These are phyloP conservation scores for Aspergillus candidus DNA, from an alignment of 2,329 filamentous ascomycete species.

Conservation along the genomic window DNA sequence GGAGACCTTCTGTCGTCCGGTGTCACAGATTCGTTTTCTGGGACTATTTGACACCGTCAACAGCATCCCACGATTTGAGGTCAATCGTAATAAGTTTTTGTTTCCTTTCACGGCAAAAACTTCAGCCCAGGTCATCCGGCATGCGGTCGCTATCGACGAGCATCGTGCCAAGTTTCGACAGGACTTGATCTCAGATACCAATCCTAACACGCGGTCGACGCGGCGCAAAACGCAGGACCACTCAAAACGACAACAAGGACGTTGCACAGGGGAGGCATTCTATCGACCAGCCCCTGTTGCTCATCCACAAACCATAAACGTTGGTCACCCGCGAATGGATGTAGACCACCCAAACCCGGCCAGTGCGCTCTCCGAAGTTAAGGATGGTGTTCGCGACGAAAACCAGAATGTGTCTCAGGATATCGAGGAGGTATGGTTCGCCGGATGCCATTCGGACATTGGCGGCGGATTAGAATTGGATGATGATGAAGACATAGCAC, in stretches of 20 bases:
- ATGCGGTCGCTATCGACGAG: conserved; percentile 49
- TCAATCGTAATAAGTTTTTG: conserved; percentile 47
- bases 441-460: conserved; percentile 67
- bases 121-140: conserved; percentile 39
- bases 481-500: conserved; percentile 46
- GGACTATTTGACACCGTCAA: background rate
- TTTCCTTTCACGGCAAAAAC: conserved; percentile 26
- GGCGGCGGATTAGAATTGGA: conserved; percentile 63
- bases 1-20: conserved; percentile 1
- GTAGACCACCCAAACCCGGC: too few species aligned
- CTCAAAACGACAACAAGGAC: background rate
- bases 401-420: conserved; percentile 43
- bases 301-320: conserved; percentile 1
- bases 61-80: background rate
- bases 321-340: too few species aligned
- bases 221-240: conserved; percentile 6
- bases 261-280: conserved; percentile 5
- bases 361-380: background rate
- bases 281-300: conserved; percentile 1
- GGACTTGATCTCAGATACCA: conserved; percentile 42
- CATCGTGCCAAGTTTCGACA: conserved; percentile 47
- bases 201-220: conserved; percentile 21
- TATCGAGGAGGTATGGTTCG: conserved; percentile 65
- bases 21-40: background rate
- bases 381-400: background rate